phyloP scores from a whole-genome alignment of 2,329 filamentous ascomycete species.

The Rhinocladiella mackenziei region DNA sequence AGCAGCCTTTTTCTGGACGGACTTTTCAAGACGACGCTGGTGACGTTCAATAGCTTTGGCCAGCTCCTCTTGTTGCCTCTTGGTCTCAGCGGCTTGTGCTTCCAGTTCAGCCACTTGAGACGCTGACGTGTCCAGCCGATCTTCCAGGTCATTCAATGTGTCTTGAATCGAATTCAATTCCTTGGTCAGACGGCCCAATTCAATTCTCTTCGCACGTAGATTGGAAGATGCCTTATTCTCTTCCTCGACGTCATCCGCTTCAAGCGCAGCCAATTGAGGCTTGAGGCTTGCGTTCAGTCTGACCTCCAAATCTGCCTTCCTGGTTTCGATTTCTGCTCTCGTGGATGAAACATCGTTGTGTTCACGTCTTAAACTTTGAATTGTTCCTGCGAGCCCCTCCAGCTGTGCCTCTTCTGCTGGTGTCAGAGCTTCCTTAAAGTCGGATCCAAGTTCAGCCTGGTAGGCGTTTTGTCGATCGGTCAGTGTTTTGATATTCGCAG shows the following conservation, averaged over 20 bases:
- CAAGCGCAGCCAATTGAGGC: constrained; percentile 81
- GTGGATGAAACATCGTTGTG: constrained; percentile 70
- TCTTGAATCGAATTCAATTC: constrained; percentile 62
- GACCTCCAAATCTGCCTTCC: constrained; percentile 78
- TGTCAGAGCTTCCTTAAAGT: constrained; percentile 88
- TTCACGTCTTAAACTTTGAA: constrained; percentile 71
- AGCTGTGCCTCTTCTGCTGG: constrained; percentile 77
- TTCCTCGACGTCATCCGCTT: constrained; percentile 66
- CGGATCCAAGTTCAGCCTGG: constrained; percentile 73
- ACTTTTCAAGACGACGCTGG: constrained; percentile 88
- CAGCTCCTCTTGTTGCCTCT: constrained; percentile 70
- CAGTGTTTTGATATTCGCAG: constrained; percentile 70
- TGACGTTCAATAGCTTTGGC: constrained; percentile 75
- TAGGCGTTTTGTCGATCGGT: constrained; percentile 71
- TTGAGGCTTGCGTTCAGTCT: constrained; percentile 86
- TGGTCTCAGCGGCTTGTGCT: constrained; percentile 58
- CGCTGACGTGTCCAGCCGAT: constrained; percentile 60
- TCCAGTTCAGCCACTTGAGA: constrained; percentile 56
- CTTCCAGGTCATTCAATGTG: constrained; percentile 71
- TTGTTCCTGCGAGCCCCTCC: constrained; percentile 62
- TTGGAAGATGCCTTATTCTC: constrained; percentile 53
- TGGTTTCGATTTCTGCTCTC: constrained; percentile 71
- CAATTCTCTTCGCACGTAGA: constrained; percentile 72
- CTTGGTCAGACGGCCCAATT: constrained; percentile 73
- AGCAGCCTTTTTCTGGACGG: constrained; percentile 79